Conservation (phyloP, 2,329 filamentous ascomycete genomes). For the Penicillium verrucosum region DNA sequence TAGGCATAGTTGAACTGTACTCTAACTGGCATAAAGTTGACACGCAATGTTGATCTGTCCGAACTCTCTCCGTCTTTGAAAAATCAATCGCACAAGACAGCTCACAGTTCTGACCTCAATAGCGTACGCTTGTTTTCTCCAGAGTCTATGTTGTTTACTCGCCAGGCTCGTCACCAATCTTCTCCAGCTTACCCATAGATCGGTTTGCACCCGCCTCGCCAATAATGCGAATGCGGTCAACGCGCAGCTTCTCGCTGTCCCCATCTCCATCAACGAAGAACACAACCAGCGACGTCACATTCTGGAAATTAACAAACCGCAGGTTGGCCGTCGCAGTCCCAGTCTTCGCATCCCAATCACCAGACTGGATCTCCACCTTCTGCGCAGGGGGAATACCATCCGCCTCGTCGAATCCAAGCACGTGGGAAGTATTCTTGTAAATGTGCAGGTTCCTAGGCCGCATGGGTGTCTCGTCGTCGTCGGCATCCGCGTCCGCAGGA, state of each 20-base stretch:
- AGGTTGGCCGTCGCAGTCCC: conserved; percentile 70
- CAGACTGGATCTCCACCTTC: conserved; percentile 66
- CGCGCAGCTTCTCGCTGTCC: conserved; percentile 76
- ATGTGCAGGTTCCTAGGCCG: conserved; percentile 79
- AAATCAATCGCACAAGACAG: neutral
- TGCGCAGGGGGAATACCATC: conserved; percentile 82
- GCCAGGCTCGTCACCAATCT: conserved; percentile 74
- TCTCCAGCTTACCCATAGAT: conserved; percentile 91
- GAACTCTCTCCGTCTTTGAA: neutral
- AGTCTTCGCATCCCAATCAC: conserved; percentile 74
- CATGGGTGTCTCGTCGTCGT: conserved; percentile 70
- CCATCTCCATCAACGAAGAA: conserved; percentile 86
- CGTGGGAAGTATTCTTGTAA: conserved; percentile 83
- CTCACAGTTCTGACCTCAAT: neutral
- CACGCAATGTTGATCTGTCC: neutral
- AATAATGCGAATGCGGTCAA: conserved; percentile 63
- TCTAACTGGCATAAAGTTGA: neutral
- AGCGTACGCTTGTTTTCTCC: conserved; percentile 28
- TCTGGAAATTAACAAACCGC: conserved; percentile 97
- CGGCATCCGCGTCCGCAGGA: conserved; percentile 47
- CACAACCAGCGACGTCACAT: conserved; percentile 77
- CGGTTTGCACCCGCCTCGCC: conserved; percentile 90
- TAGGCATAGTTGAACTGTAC: neutral
- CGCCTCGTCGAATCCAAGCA: conserved; percentile 91
- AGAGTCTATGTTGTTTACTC: conserved; percentile 44